These are phyloP conservation scores for Trametes sanguinea DNA, from an alignment of 768 basidiomycete species.

Conservation along the genomic window DNA sequence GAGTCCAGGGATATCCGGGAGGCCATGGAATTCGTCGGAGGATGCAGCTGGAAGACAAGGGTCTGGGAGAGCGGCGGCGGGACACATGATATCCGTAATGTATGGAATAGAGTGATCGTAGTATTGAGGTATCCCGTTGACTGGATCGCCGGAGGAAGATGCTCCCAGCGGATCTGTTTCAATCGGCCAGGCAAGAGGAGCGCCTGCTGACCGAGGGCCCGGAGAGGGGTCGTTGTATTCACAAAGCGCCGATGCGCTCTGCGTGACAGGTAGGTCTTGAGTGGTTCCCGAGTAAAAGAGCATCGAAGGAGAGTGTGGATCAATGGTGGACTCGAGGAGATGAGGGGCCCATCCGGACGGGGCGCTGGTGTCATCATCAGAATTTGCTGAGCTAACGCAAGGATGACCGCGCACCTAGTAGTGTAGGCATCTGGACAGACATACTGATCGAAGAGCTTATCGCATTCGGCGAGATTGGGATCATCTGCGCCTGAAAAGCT, in stretches of 20 bases:
- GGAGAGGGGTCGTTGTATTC: background rate
- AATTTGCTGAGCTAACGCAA: background rate
- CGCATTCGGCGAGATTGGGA: too few relatives aligned
- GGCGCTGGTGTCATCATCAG: background rate
- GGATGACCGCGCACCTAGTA: background rate
- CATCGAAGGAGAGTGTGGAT: background rate
- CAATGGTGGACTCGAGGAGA: background rate
- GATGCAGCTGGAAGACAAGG: background rate
- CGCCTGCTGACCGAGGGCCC: too few relatives aligned
- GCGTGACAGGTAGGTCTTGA: background rate
- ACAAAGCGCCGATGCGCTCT: background rate
- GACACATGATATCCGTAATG: too few relatives aligned
- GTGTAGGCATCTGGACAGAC: background rate
- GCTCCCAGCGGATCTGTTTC: too few relatives aligned
- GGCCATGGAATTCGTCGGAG: background rate
- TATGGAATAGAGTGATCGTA: too few relatives aligned
- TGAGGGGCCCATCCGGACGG: background rate
- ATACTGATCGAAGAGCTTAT: background rate
- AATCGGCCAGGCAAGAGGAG: too few relatives aligned
- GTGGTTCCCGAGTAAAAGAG: background rate
- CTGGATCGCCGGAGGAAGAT: too few relatives aligned
- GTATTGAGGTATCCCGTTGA: too few relatives aligned
- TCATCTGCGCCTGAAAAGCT: background rate
- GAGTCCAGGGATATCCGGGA: background rate
- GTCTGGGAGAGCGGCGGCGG: background rate